A percentile compares a stretch with the other conserved stretches of the same genome.
Conservation (phyloP, 1,139 yeast genomes). For the Pneumocystis canis region DNA sequence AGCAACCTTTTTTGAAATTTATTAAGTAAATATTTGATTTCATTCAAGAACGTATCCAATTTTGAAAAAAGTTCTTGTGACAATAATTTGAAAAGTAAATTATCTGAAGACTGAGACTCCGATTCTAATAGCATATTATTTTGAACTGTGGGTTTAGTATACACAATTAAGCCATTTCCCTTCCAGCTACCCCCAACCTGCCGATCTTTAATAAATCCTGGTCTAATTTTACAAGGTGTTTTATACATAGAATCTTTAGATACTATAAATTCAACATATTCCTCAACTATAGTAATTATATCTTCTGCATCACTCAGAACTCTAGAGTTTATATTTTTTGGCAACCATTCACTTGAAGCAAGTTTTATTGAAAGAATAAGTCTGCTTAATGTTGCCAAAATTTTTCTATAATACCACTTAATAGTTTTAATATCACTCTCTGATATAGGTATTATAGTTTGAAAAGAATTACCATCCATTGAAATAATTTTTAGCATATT, state of each 20-base stretch:
- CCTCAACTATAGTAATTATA: constrained; percentile 5
- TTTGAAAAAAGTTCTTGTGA: not conserved
- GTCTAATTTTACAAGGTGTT: constrained; percentile 1
- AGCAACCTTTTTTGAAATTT: constrained; percentile 2
- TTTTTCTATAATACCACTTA: not conserved
- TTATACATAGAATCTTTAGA: not conserved
- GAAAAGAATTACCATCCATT: not conserved
- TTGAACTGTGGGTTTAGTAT: not conserved
- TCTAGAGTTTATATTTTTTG: constrained; percentile 3
- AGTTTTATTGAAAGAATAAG: constrained; percentile 6
- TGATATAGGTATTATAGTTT: not conserved
- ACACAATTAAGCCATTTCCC: constrained; percentile 9
- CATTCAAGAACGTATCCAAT: constrained; percentile 1
- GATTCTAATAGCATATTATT: not conserved
- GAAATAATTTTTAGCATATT: not conserved
- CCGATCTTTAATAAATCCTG: constrained; percentile 9
- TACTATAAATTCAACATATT: constrained; percentile 1
- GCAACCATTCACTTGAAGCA: constrained; percentile 8
- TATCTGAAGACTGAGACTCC: not conserved
- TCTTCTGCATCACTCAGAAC: constrained; percentile 7
- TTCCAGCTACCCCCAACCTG: constrained; percentile 14
- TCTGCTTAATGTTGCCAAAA: constrained; percentile 4
- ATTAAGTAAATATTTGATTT: constrained; percentile 13
- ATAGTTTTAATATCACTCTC: not conserved
- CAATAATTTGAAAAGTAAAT: not conserved